A percentile compares a stretch with the other conserved stretches of the same genome.
Conservation (phyloP, 2,329 filamentous ascomycete genomes). For the Trichoderma lentiforme region DNA sequence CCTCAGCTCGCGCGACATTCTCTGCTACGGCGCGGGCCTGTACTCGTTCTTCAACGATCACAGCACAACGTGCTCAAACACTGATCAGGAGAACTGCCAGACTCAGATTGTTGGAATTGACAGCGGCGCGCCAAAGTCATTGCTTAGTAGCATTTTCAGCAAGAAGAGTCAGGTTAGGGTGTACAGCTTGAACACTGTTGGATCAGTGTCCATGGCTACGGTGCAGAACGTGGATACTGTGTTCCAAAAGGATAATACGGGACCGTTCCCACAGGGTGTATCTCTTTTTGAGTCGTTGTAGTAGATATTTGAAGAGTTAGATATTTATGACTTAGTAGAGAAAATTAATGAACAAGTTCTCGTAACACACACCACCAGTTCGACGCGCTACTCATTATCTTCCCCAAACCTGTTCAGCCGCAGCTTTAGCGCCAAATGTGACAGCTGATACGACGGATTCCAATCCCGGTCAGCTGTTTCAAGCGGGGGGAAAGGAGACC, state of each 20-base stretch:
- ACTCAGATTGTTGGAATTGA: slow-evolving; percentile 15
- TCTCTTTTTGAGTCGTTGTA: not conserved
- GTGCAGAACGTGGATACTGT: not conserved
- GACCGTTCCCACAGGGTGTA: not conserved
- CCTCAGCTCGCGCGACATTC: slow-evolving; percentile 21
- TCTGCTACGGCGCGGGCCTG: slow-evolving; percentile 27
- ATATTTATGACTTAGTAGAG: too few species aligned
- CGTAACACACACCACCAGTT: not conserved
- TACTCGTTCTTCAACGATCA: slow-evolving; percentile 27
- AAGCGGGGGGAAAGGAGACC: not conserved
- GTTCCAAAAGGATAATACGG: not conserved
- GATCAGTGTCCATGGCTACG: not conserved
- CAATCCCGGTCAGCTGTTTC: not conserved
- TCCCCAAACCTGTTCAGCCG: not conserved
- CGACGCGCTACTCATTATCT: not conserved
- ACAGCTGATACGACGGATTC: not conserved
- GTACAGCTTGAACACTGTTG: slow-evolving; percentile 21
- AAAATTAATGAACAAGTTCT: too few species aligned
- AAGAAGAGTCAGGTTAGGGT: slow-evolving; percentile 16
- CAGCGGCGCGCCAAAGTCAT: not conserved
- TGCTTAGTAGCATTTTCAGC: not conserved
- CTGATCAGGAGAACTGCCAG: slow-evolving; percentile 25
- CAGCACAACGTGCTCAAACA: slow-evolving; percentile 22
- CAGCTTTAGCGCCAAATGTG: not conserved
- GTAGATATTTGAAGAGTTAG: not conserved